phyloP scores from a whole-genome alignment of 495 filamentous ascomycete species.

The Extremus antarcticus region DNA sequence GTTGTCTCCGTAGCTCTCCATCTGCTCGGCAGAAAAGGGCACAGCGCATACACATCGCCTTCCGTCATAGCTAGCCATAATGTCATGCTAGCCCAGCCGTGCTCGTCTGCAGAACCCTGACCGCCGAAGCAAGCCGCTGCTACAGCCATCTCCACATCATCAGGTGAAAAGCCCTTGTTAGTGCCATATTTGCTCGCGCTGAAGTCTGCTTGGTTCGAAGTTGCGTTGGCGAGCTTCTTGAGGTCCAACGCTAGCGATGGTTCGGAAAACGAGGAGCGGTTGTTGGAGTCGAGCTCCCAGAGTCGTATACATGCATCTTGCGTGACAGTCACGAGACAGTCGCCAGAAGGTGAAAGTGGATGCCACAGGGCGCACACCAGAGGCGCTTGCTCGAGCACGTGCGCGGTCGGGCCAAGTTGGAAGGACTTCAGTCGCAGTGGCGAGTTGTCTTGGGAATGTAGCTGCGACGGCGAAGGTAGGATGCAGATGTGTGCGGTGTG shows the following conservation, averaged over 20 bases:
- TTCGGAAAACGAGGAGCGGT: conserved; percentile 72
- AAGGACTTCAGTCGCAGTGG: conserved; percentile 69
- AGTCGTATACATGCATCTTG: conserved; percentile 72
- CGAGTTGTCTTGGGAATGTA: conserved; percentile 49
- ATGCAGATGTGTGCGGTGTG: conserved; percentile 75
- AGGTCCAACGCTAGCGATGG: conserved; percentile 75
- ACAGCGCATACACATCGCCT: conserved; percentile 83
- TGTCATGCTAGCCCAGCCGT: conserved; percentile 83
- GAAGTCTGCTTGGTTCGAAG: conserved; percentile 65
- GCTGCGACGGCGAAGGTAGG: conserved; percentile 63
- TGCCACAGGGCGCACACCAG: conserved; percentile 77
- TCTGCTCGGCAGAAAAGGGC: conserved; percentile 68
- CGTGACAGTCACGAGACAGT: conserved; percentile 71
- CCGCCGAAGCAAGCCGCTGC: conserved; percentile 75
- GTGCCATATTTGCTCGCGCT: conserved; percentile 54
- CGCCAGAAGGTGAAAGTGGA: conserved; percentile 62
- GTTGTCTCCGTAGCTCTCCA: conserved; percentile 69
- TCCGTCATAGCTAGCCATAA: conserved; percentile 82
- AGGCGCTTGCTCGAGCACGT: conserved; percentile 69
- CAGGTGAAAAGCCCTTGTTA: conserved; percentile 73
- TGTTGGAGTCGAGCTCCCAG: conserved; percentile 72
- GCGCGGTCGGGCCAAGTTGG: conserved; percentile 76
- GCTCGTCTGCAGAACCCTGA: conserved; percentile 48
- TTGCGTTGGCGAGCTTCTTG: conserved; percentile 68
- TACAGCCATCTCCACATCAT: conserved; percentile 76